Percentiles rank a stretch among this genome's conserved stretches.
Conservation (phyloP, 805 yeast species). For the Starmerella stigmatis region DNA sequence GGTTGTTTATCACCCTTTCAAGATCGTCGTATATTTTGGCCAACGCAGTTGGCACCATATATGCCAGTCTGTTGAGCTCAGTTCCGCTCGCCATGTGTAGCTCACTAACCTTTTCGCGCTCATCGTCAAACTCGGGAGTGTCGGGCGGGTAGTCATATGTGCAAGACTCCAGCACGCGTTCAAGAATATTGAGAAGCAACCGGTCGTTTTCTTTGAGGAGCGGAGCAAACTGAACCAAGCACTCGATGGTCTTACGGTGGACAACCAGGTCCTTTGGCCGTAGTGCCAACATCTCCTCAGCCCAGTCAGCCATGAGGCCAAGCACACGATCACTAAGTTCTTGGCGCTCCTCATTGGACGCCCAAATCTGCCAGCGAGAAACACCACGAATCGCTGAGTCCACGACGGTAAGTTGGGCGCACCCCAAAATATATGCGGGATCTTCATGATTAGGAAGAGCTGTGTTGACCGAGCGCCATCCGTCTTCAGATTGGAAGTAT, state of each 20-base stretch:
- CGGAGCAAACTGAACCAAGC: slow-evolving; percentile 89
- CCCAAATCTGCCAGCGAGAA: slow-evolving; percentile 93
- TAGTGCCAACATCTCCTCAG: slow-evolving; percentile 49
- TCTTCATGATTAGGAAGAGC: slow-evolving; percentile 26
- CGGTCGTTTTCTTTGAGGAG: slow-evolving; percentile 61
- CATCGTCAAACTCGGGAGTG: slow-evolving; percentile 50
- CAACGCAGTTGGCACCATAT: slow-evolving; percentile 85
- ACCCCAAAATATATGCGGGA: slow-evolving; percentile 58
- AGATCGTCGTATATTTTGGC: slow-evolving; percentile 70
- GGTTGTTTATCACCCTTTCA: slow-evolving; percentile 66
- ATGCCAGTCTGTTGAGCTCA: slow-evolving; percentile 85
- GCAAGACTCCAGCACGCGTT: slow-evolving; percentile 73
- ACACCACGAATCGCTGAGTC: slow-evolving; percentile 89
- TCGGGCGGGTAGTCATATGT: slow-evolving; percentile 68
- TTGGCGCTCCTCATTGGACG: slow-evolving; percentile 47
- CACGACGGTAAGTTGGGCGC: slow-evolving; percentile 72
- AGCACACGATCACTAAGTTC: slow-evolving; percentile 46
- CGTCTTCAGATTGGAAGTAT: slow-evolving; percentile 57
- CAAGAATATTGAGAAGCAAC: slow-evolving; percentile 72
- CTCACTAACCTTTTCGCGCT: slow-evolving; percentile 71
- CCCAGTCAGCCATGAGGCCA: slow-evolving; percentile 55
- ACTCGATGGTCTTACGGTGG: slow-evolving; percentile 76
- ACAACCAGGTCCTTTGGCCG: slow-evolving; percentile 70
- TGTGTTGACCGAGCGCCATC: slow-evolving; percentile 50
- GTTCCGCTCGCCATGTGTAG: slow-evolving; percentile 87